Evolutionary conservation across 164 flowering plant species (phyloP).

Genomic region (Tetracentron sinense): DNA sequence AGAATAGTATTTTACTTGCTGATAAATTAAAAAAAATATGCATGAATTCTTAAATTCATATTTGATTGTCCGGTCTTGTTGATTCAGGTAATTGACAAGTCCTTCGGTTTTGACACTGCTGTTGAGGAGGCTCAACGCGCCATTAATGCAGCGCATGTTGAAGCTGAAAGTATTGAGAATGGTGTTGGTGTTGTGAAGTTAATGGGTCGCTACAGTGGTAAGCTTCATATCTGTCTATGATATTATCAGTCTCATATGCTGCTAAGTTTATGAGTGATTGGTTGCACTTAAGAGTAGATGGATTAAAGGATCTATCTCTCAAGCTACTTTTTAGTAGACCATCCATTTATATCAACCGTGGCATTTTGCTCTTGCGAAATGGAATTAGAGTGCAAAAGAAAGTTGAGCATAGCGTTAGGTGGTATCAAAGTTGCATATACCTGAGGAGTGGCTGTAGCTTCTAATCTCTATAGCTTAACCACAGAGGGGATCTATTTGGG

Average conservation of each 20-base stretch:
- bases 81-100: constrained; percentile 80
- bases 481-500: too few relatives aligned
- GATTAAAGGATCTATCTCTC: too few relatives aligned
- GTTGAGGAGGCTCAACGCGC: constrained; percentile 96
- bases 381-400: too few relatives aligned
- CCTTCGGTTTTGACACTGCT: constrained; percentile 94
- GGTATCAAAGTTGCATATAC: too few relatives aligned
- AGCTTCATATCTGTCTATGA: constrained; percentile 8
- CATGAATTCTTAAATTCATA: not conserved
- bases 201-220: constrained; percentile 96
- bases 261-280: not conserved
- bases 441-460: too few relatives aligned
- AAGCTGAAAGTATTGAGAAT: constrained; percentile 76
- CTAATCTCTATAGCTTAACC: too few relatives aligned
- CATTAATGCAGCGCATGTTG: constrained; percentile 96
- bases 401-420: too few relatives aligned
- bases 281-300: too few relatives aligned
- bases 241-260: not conserved
- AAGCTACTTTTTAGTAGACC: too few relatives aligned
- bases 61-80: constrained; percentile 23
- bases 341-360: too few relatives aligned
- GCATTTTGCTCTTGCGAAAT: too few relatives aligned
- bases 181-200: constrained; percentile 90
- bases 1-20: too few relatives aligned
- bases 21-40: not conserved